phyloP scores from a whole-genome alignment of 345 rosid species.

The Citrus glauca region DNA sequence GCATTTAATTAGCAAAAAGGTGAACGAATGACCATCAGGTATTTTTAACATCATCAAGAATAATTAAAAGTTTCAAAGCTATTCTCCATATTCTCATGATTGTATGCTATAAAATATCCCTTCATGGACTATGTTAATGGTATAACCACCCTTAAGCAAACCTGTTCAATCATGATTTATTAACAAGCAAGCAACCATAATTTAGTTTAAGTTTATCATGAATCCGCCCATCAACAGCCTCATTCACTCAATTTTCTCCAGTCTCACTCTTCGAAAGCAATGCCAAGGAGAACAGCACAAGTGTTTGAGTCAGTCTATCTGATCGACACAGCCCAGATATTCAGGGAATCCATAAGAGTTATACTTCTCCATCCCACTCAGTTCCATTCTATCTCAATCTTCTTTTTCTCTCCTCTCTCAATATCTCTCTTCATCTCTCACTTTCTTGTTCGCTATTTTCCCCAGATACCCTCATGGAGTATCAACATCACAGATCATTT shows the following conservation, averaged over 20 bases:
- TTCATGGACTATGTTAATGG: neutral
- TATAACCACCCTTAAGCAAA: neutral
- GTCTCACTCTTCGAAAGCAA: neutral
- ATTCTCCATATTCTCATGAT: neutral
- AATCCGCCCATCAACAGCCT: neutral
- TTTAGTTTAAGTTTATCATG: neutral
- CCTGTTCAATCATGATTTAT: conserved; percentile 14
- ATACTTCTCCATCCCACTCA: conserved; percentile 27
- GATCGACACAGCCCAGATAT: conserved; percentile 18
- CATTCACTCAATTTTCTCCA: neutral
- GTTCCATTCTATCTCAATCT: conserved; percentile 28
- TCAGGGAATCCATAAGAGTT: conserved; percentile 31
- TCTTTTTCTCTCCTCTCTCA: conserved; percentile 29
- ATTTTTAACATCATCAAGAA: neutral
- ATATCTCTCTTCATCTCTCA: conserved; percentile 29
- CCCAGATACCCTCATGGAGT: conserved; percentile 11
- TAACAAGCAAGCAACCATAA: conserved; percentile 18
- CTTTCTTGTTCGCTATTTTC: conserved; percentile 21
- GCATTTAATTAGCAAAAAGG: neutral
- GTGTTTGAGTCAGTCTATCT: conserved; percentile 15
- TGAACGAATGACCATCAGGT: neutral
- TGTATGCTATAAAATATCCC: neutral
- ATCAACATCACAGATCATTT: conserved; percentile 8
- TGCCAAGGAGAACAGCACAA: conserved; percentile 21
- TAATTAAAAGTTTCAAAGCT: neutral